Conservation (phyloP, 768 basidiomycete species). For the Chalciporus chontae region DNA sequence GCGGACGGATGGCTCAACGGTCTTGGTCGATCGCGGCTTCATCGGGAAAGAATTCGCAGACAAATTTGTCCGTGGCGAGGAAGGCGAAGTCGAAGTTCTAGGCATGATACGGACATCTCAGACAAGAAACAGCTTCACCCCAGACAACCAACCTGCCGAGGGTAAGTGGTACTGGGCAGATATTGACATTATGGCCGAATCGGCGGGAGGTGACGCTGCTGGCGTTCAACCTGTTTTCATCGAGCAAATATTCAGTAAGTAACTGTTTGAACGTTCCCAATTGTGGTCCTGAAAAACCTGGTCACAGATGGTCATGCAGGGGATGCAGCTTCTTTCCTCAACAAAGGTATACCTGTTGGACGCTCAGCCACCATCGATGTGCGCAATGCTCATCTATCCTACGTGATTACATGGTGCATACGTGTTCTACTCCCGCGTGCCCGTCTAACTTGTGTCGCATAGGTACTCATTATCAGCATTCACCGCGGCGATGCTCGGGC, state of each 20-base stretch:
- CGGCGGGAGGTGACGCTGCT: slow-evolving; percentile 66
- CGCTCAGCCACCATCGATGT: slow-evolving; percentile 80
- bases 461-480: slow-evolving; percentile 91
- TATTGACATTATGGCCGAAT: slow-evolving; percentile 72
- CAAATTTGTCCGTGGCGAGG: slow-evolving; percentile 35
- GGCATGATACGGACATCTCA: slow-evolving; percentile 87
- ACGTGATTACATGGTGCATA: slow-evolving; percentile 88
- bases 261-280: neutral
- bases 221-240: slow-evolving; percentile 85
- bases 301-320: slow-evolving; percentile 79
- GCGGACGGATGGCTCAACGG: slow-evolving; percentile 74
- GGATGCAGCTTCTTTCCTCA: slow-evolving; percentile 54
- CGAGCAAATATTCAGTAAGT: slow-evolving; percentile 87
- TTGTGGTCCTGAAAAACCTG: neutral
- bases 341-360: slow-evolving; percentile 81
- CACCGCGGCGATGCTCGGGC: slow-evolving; percentile 79
- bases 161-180: slow-evolving; percentile 95
- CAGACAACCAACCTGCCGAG: slow-evolving; percentile 75
- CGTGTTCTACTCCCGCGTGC: neutral
- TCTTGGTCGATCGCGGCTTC: slow-evolving; percentile 93
- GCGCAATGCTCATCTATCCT: slow-evolving; percentile 91
- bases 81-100: slow-evolving; percentile 64
- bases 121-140: slow-evolving; percentile 76
- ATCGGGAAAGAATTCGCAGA: slow-evolving; percentile 57
- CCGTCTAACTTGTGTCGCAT: slow-evolving; percentile 11